phyloP scores from a whole-genome alignment of 1,139 yeast genomes.

The Kodamaea plutei region DNA sequence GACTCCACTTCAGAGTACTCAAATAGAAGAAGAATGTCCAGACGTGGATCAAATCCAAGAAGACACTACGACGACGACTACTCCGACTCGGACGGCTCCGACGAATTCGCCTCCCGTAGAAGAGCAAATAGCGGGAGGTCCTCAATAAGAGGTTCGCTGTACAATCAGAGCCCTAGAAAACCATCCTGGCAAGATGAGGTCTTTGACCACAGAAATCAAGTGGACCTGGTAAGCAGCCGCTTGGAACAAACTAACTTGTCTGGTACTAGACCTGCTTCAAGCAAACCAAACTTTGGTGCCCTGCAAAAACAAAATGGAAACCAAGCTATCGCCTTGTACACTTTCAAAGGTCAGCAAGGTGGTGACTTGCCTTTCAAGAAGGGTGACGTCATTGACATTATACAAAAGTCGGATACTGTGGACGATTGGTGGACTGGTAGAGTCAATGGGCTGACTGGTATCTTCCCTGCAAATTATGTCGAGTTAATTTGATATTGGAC shows the following conservation, averaged over 20 bases:
- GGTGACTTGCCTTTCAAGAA: constrained; percentile 91
- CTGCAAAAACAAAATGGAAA: constrained; percentile 44
- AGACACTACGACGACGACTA: constrained; percentile 41
- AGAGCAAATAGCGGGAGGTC: constrained; percentile 11
- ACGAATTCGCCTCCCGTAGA: constrained; percentile 18
- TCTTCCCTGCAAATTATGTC: constrained; percentile 96
- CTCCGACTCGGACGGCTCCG: constrained; percentile 26
- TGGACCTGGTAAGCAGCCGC: constrained; percentile 32
- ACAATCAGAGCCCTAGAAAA: constrained; percentile 14
- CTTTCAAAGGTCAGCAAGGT: constrained; percentile 84
- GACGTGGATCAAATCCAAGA: constrained; percentile 22
- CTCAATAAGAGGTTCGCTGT: constrained; percentile 4
- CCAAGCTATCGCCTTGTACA: constrained; percentile 85
- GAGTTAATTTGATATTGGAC: constrained; percentile 60
- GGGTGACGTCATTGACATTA: constrained; percentile 90
- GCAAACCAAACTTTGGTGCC: constrained; percentile 54
- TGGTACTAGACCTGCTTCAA: constrained; percentile 20
- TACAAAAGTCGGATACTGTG: constrained; percentile 77
- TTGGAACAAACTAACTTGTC: constrained; percentile 22
- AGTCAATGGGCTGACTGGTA: constrained; percentile 77
- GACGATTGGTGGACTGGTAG: constrained; percentile 99
- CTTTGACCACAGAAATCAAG: constrained; percentile 51
- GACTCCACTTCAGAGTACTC: constrained; percentile 39
- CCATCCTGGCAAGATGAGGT: constrained; percentile 83
- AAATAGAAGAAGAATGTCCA: constrained; percentile 23